Base-by-base conservation (phyloP, 2,329 filamentous ascomycete species). In the Exophiala oligosperma region DNA sequence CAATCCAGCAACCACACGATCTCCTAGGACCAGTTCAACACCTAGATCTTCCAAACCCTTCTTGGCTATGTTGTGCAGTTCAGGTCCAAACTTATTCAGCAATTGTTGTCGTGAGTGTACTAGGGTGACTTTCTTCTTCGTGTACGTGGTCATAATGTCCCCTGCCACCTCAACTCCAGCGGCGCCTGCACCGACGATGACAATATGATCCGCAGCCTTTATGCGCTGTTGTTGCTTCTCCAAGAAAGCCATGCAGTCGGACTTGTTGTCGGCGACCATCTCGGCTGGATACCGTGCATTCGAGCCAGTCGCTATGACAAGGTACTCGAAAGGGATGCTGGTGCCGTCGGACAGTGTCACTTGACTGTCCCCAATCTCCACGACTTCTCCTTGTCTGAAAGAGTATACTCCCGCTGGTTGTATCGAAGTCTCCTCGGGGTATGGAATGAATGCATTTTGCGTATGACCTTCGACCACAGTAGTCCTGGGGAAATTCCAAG, bases 361-460 rank as follows among this genome's bases (percentile, higher is more conserved):
- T 2, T 66, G 62, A 0, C 72, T 69, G 21, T 67, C 70, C 6
- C 66, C 70, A 11, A 84, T 69, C 0, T 65, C 60, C 0, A 65
- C 63, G 5, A 77, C 82, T 2, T 73, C 72, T 48, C 76, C 79
- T 51, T 72, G 71, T 1, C 82, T 66, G 73, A 76, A 79, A 32
- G 57, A 29, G 49, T 71, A 71, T 2, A 71, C 69, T 0, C 73
- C 76, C 17, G 69, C 60, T 0, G 74, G 71, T 2, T 68, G 73
- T 0, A 62, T 63, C 1, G 67, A 69, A 2, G 81, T 63, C 44
- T 77, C 73, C 2, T 72, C 71, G 0, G 75, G 76, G 59, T 85
- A 87, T 0, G 84, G 84, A 40, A 87, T 82, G 60, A 86, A 86
- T 0, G 82, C 82, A 64, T 81, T 81, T 56, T 82, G 70, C 60